Percentiles rank a stretch among this genome's conserved stretches.
Evolutionary conservation across 306 rosid genomes (phyloP).

Genomic region (Hylodesmum podocarpum): DNA sequence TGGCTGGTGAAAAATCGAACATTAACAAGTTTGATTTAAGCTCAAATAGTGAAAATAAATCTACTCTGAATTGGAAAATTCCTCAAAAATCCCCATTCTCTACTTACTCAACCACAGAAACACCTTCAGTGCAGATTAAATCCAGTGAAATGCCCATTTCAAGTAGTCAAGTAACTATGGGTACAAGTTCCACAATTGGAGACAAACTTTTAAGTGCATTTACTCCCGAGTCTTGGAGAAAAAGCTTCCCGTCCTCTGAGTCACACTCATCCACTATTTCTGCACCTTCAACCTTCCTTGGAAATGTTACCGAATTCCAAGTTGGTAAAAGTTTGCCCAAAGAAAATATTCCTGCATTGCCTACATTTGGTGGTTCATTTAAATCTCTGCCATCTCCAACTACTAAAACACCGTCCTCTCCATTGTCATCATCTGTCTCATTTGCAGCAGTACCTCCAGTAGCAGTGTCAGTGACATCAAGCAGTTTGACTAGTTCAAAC

Average conservation of each 20-base stretch:
- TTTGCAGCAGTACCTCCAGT: slow-evolving; percentile 40
- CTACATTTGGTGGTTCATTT: slow-evolving; percentile 39
- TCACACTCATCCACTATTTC: slow-evolving; percentile 32
- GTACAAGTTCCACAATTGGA: slow-evolving; percentile 36
- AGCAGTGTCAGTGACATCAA: slow-evolving; percentile 33
- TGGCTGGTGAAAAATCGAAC: slow-evolving; percentile 37
- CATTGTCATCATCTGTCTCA: slow-evolving; percentile 30
- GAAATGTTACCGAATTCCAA: slow-evolving; percentile 27
- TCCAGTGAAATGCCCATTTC: slow-evolving; percentile 42
- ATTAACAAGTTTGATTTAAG: slow-evolving; percentile 36
- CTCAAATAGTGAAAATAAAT: slow-evolving; percentile 42
- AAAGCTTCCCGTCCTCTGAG: slow-evolving; percentile 34
- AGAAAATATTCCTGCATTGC: slow-evolving; percentile 33
- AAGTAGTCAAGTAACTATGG: slow-evolving; percentile 29
- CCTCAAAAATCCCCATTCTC: slow-evolving; percentile 36
- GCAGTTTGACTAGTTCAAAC: slow-evolving; percentile 38
- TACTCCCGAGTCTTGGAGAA: slow-evolving; percentile 48
- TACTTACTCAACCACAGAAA: slow-evolving; percentile 37
- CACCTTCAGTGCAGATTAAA: slow-evolving; percentile 31
- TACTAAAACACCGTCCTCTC: slow-evolving; percentile 32
- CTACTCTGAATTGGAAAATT: slow-evolving; percentile 28
- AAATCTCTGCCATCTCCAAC: slow-evolving; percentile 33
- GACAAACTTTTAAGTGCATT: slow-evolving; percentile 35
- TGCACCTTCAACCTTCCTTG: slow-evolving; percentile 19
- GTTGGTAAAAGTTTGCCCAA: slow-evolving; percentile 41